Base-by-base conservation (phyloP, 495 filamentous ascomycete species). In the Hypoxylon rickii region DNA sequence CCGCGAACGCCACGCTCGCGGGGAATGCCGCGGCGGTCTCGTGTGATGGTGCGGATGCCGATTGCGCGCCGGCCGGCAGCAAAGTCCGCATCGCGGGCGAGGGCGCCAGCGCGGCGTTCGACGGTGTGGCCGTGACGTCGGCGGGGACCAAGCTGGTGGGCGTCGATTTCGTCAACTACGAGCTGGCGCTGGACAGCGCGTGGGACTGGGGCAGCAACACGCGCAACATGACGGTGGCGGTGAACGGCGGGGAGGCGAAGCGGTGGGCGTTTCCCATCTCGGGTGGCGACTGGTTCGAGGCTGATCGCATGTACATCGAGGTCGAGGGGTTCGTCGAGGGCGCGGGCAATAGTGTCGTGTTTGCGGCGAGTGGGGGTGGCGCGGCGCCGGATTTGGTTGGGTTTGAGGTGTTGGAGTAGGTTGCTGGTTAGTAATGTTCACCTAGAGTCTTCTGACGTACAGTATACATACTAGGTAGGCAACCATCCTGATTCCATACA, bases 131-230 rank as follows among this genome's bases (percentile, higher is more conserved):
- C 19, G 43, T 39, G 4, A 67, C 58, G 24, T 29, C 36, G 88
- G 52, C 34, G 29, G 60, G 63, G 0, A 58, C 56, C 5, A 79
- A 78, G 53, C 72, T 74, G 20, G 22, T 78, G 3, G 73, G 73
- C 16, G 49, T 81, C 10, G 73, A 77, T 55, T 80, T 76, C 36
- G 76, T 79, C 58, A 80, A 82, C 56, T 78, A 81, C 46, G 78
- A 79, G 4, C 60, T 82, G 40, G 73, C 80, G 0, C 71, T 79
- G 15, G 63, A 69, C 1, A 72, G 59, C 1, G 57, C 75, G 6
- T 80, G 73, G 74, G 65, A 45, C 0, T 71, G 60, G 41, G 78
- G 76, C 0, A 65, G 70, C 0, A 82, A 80, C 32, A 68, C 74
- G 0, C 61, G 76, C 1, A 81, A 80, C 44, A 67, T 80, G 22